Percentiles rank a stretch among this genome's conserved stretches.
Evolutionary conservation across 208 protist genomes (phyloP).

Genomic region (Leishmania turanica): DNA sequence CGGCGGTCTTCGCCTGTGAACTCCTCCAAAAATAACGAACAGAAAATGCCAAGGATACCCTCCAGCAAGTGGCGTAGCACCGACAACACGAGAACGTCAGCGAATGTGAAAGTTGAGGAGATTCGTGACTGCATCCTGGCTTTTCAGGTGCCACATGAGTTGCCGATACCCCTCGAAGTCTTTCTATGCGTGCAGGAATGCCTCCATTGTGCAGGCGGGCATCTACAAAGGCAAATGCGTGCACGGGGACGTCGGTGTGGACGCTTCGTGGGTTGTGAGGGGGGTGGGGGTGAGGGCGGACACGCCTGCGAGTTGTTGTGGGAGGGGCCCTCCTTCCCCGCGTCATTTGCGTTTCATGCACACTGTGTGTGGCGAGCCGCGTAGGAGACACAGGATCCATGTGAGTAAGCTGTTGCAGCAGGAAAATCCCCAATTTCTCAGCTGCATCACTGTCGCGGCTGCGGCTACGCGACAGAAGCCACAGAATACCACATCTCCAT

Average conservation of each 20-base stretch:
- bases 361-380: neutral
- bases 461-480: neutral
- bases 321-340: neutral
- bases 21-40: neutral
- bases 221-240: neutral
- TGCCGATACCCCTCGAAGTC: neutral
- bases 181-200: neutral
- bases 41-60: neutral
- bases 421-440: neutral
- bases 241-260: neutral
- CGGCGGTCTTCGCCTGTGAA: neutral
- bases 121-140: neutral
- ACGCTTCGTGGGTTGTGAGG: neutral
- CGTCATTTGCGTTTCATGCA: neutral
- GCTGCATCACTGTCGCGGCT: neutral
- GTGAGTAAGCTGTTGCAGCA: neutral
- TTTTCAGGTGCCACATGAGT: neutral
- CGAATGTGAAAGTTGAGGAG: neutral
- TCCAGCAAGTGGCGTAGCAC: neutral
- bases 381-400: neutral
- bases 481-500: neutral
- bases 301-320: neutral
- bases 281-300: neutral
- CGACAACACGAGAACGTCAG: neutral
- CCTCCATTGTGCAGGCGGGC: neutral